Conservation (phyloP, 805 yeast species). For the Kockiozyma suomiensis region DNA sequence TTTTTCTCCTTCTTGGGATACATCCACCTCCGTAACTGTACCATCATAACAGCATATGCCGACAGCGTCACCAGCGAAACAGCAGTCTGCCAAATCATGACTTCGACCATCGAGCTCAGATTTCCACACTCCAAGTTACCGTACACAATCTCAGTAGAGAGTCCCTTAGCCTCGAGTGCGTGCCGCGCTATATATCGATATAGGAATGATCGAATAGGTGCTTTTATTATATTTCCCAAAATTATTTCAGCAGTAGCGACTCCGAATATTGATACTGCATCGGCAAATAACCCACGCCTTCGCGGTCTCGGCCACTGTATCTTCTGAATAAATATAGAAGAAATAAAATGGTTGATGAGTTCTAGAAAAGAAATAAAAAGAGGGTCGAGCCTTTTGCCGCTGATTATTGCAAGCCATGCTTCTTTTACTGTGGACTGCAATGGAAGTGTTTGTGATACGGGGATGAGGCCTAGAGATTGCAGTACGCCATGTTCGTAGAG, state of each 20-base stretch:
- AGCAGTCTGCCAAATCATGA: background rate
- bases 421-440: background rate
- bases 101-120: background rate
- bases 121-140: background rate
- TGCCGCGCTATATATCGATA: background rate
- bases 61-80: background rate
- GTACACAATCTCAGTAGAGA: background rate
- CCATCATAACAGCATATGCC: background rate
- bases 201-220: background rate
- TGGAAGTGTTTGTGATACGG: background rate
- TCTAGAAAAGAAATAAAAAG: background rate
- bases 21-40: background rate
- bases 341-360: background rate
- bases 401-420: background rate
- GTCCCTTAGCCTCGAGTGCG: background rate
- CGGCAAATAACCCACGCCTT: background rate
- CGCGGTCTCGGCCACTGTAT: background rate
- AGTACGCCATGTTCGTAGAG: background rate
- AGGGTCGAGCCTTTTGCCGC: background rate
- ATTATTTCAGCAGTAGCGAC: background rate
- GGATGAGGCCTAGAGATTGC: background rate
- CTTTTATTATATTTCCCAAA: background rate
- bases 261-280: background rate
- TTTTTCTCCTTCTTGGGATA: background rate
- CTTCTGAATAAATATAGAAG: background rate